These are phyloP conservation scores for Fomitopsis betulina DNA, from an alignment of 1,284 basidiomycete species.

Conservation along the genomic window DNA sequence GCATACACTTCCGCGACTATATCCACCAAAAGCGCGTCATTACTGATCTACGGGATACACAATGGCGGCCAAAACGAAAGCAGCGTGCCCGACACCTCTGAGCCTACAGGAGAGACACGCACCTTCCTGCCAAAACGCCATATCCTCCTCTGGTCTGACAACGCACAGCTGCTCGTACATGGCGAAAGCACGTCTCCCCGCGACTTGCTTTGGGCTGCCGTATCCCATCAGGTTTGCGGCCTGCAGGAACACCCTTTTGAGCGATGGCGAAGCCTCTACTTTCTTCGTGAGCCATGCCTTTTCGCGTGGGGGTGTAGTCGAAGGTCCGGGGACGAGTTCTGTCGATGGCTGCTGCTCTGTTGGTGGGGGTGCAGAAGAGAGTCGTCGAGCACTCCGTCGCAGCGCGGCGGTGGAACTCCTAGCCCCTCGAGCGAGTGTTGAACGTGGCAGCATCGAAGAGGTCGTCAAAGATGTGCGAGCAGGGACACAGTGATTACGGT, in stretches of 20 bases:
- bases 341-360: not conserved
- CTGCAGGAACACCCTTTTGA: conserved; percentile 45
- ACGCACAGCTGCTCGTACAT: conserved; percentile 60
- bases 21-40: not conserved
- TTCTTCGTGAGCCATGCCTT: conserved; percentile 54
- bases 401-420: not conserved
- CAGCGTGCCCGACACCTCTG: not conserved
- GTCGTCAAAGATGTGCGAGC: no score
- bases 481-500: no score
- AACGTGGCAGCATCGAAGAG: not conserved
- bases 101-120: conserved; percentile 16
- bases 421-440: not conserved
- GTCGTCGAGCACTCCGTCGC: not conserved
- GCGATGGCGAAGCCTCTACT: conserved; percentile 47
- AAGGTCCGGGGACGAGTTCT: not conserved
- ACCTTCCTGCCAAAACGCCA: conserved; percentile 66
- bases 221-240: conserved; percentile 56
- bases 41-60: not conserved
- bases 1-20: not conserved
- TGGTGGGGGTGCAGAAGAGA: not conserved
- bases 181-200: conserved; percentile 50
- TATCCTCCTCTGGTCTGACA: conserved; percentile 54
- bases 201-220: conserved; percentile 54
- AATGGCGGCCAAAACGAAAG: no score
- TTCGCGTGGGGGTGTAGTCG: not conserved